A percentile compares a stretch with the other conserved stretches of the same genome.
phyloP scores from a whole-genome alignment of 1,284 basidiomycete species.

The Heterobasidion parviporum region DNA sequence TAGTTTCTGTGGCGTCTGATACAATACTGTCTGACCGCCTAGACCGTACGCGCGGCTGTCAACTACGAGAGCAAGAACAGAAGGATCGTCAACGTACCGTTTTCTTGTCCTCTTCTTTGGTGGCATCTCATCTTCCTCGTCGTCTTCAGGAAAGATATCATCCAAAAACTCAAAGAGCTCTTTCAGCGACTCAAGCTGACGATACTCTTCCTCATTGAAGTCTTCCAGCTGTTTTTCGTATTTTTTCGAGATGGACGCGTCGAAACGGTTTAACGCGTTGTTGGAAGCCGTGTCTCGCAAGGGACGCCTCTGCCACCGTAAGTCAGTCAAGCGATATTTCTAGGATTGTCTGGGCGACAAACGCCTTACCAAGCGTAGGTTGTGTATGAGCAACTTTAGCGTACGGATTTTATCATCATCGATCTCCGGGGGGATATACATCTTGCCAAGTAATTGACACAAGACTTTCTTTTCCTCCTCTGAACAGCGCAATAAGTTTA shows the following conservation, averaged over 20 bases:
- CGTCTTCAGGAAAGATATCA: slow-evolving; percentile 35
- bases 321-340: background rate
- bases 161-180: slow-evolving; percentile 64
- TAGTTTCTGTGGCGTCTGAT: slow-evolving; percentile 19
- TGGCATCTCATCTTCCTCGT: slow-evolving; percentile 25
- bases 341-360: background rate
- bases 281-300: slow-evolving; percentile 61
- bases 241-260: slow-evolving; percentile 45
- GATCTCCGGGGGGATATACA: slow-evolving; percentile 65
- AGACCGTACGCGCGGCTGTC: background rate
- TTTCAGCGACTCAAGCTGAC: slow-evolving; percentile 49
- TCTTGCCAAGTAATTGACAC: slow-evolving; percentile 72
- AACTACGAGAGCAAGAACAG: background rate
- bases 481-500: slow-evolving; percentile 19
- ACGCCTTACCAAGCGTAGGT: slow-evolving; percentile 52
- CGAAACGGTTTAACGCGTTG: slow-evolving; percentile 68
- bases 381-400: slow-evolving; percentile 50
- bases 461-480: slow-evolving; percentile 78
- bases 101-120: slow-evolving; percentile 32
- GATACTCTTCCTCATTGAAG: slow-evolving; percentile 66
- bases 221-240: slow-evolving; percentile 51
- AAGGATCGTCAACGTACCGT: slow-evolving; percentile 14
- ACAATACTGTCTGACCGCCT: slow-evolving; percentile 29
- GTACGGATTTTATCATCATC: slow-evolving; percentile 56
- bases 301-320: slow-evolving; percentile 52